Percentiles rank a stretch among this genome's conserved stretches.
These are phyloP conservation scores for Yamadazyma siamensis DNA, from an alignment of 1,139 yeast genomes.

Conservation along the genomic window DNA sequence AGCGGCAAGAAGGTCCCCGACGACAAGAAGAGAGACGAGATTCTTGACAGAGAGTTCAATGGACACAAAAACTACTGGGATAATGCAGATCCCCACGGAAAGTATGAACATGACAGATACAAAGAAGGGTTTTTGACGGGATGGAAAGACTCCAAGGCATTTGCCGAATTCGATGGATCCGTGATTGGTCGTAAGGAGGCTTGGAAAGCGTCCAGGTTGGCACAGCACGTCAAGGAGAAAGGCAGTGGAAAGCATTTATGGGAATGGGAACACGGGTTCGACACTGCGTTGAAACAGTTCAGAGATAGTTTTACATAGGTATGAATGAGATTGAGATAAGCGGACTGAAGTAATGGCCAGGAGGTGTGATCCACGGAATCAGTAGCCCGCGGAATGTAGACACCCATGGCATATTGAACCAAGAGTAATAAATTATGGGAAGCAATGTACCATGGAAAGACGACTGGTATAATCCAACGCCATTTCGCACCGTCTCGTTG, in stretches of 20 bases:
- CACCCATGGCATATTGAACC: too few relatives aligned
- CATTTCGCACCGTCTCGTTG: too few relatives aligned
- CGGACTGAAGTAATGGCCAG: too few relatives aligned
- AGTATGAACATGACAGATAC: conserved; percentile 78
- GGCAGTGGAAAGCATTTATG: conserved; percentile 62
- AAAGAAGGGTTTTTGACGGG: conserved; percentile 74
- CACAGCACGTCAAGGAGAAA: conserved; percentile 53
- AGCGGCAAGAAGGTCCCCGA: conserved; percentile 30
- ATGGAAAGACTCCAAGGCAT: conserved; percentile 67
- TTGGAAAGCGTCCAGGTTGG: conserved; percentile 51
- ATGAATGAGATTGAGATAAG: neutral
- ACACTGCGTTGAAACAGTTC: conserved; percentile 49
- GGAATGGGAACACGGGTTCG: conserved; percentile 90
- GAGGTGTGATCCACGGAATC: too few relatives aligned
- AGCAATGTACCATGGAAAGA: too few relatives aligned
- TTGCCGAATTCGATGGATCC: conserved; percentile 68
- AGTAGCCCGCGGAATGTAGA: too few relatives aligned
- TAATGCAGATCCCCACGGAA: conserved; percentile 49
- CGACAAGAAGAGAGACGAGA: conserved; percentile 40
- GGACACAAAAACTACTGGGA: conserved; percentile 71
- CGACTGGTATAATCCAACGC: too few relatives aligned
- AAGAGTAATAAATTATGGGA: too few relatives aligned
- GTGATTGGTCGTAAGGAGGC: conserved; percentile 69
- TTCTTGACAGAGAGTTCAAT: conserved; percentile 33
- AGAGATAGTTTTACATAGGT: conserved; percentile 6